These are phyloP conservation scores for Termitomyces sp. DNA, from an alignment of 1,284 basidiomycete genomes.

Conservation along the genomic window DNA sequence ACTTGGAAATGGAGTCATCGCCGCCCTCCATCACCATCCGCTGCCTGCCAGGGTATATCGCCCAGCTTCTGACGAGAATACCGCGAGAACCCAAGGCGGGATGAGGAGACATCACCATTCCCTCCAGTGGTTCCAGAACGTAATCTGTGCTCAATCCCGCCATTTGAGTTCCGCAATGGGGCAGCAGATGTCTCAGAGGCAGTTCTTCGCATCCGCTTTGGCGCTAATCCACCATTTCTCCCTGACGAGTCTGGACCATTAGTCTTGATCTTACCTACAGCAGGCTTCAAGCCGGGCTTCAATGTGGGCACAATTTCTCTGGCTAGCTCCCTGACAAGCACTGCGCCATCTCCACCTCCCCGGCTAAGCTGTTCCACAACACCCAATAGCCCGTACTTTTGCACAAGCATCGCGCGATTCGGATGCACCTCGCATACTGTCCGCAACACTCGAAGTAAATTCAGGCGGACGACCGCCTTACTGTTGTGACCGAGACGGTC, in stretches of 20 bases:
- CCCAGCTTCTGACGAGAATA: constrained; percentile 13
- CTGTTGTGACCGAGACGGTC: constrained; percentile 78
- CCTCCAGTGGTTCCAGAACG: constrained; percentile 6
- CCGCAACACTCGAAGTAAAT: constrained; percentile 81
- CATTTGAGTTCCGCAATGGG: constrained; percentile 18
- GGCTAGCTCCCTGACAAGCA: constrained; percentile 86
- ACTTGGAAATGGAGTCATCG: constrained; percentile 10
- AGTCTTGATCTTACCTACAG: constrained; percentile 26
- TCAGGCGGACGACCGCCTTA: constrained; percentile 87
- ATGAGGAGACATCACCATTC: constrained; percentile 5
- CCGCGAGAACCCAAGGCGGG: constrained; percentile 6
- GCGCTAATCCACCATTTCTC: constrained; percentile 38
- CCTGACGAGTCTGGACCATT: constrained; percentile 22
- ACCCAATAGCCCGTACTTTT: constrained; percentile 71
- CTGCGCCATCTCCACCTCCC: constrained; percentile 71
- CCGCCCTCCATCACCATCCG: constrained; percentile 12
- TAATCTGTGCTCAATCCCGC: constrained; percentile 1
- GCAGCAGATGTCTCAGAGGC: constrained; percentile 60
- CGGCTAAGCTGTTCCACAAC: constrained; percentile 76
- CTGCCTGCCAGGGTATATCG: constrained; percentile 17
- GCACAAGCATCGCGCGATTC: constrained; percentile 76
- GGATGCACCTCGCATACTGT: constrained; percentile 87
- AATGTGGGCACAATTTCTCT: constrained; percentile 76
- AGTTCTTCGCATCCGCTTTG: constrained; percentile 59
- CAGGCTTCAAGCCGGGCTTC: constrained; percentile 59